Conservation (phyloP, 2,329 filamentous ascomycete genomes). For the Paracamarosporium sp. region DNA sequence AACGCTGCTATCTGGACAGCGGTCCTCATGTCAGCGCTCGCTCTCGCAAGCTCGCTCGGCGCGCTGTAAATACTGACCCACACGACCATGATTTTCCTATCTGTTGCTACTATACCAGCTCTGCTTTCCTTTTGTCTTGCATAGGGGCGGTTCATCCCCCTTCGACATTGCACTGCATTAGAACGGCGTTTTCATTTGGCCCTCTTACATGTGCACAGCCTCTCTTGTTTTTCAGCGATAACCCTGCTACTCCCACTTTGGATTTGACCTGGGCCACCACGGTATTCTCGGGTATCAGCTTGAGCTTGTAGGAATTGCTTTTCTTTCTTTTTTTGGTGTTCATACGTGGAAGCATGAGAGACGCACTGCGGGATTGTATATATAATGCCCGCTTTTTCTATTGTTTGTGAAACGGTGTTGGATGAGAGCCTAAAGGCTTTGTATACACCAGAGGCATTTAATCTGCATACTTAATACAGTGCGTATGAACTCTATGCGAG, state of each 20-base stretch:
- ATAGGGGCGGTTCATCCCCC: not conserved
- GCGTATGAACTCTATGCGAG: not conserved
- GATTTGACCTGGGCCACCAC: not conserved
- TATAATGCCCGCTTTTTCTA: conserved; percentile 3
- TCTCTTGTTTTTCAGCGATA: conserved; percentile 3
- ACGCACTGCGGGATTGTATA: conserved; percentile 4
- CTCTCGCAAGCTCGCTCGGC: not conserved
- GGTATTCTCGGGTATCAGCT: not conserved
- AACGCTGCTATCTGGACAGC: not conserved
- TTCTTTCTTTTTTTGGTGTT: not conserved
- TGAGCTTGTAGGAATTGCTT: not conserved
- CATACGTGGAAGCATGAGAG: not conserved
- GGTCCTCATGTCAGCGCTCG: not conserved
- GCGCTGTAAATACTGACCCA: not conserved
- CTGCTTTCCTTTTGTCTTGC: not conserved
- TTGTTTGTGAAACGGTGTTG: not conserved
- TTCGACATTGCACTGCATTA: conserved; percentile 8
- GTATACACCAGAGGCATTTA: conserved; percentile 1
- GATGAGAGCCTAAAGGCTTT: not conserved
- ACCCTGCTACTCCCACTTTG: not conserved
- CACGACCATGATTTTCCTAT: conserved; percentile 3
- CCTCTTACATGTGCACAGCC: not conserved
- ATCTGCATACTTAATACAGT: conserved; percentile 5
- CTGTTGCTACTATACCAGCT: not conserved
- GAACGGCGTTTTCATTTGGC: conserved; percentile 2